Evolutionary conservation across 2,329 filamentous ascomycete species (phyloP), one percentile per base, ranked within the genome.

Genomic region (Aspergillus costaricaensis): DNA sequence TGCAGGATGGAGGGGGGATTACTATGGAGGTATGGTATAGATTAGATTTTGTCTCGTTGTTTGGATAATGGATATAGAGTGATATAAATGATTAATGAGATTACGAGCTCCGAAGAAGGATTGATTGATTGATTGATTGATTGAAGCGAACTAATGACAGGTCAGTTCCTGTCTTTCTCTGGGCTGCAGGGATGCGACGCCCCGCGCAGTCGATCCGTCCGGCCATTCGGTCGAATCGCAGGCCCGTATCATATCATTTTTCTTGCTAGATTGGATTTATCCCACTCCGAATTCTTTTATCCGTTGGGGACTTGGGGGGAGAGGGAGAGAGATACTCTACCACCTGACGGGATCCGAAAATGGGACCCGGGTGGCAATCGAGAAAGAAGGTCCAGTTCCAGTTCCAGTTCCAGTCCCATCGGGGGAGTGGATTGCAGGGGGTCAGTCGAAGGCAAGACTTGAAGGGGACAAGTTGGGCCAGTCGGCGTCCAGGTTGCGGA

Each of bases 91-190:
- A 44, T 44, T 44, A 44, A 44, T 44, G 21, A 36, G 32, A 14
- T 14, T 9, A 23, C 10, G 19, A 19, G 19, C n/a, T 21, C 17
- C 12, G 41, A 21, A 44, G 19, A 25, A 32, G 25, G 15, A 25
- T 25, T 7, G 23, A 25, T 25, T 25, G 23, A 23, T 23, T 21
- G 21, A n/a, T 21, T 23, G 21, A 25, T 25, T 25, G 23, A 25
- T 5, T 7, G 9, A 48, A 25, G 23, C 25, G 27, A 21, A 27
- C 25, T 27, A 54, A 25, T 52, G 57, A 55, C 53, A 55, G 53
- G 53, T 55, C 53, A 55, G 53, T 55, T 55, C 53, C 53, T 55
- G 53, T 55, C 36, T 47, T 36, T 15, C 23, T 21, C 12, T 36
- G 17, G 47, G 15, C 47, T 17, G 25, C 23, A 30, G 44, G 44